These are phyloP conservation scores for Tetracladium setigerum DNA, from an alignment of 495 filamentous ascomycete species.

Conservation along the genomic window DNA sequence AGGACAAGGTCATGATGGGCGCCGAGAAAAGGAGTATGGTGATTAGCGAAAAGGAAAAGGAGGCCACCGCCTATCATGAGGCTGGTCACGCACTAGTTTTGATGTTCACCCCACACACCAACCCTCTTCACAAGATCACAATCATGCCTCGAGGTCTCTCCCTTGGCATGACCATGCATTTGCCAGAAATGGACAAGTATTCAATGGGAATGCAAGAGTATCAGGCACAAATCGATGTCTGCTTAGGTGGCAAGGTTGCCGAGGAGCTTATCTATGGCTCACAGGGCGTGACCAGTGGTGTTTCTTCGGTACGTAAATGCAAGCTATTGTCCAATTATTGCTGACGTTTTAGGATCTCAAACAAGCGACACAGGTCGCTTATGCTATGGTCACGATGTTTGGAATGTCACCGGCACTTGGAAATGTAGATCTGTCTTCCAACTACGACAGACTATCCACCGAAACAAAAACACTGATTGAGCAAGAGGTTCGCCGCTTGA, in stretches of 20 bases:
- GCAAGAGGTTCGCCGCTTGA: conserved; percentile 70
- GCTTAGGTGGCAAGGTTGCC: conserved; percentile 88
- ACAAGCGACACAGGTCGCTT: conserved; percentile 69
- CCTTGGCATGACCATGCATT: conserved; percentile 74
- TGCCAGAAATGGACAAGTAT: conserved; percentile 87
- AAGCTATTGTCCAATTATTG: conserved; percentile 1
- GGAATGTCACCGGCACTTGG: conserved; percentile 88
- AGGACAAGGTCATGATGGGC: conserved; percentile 97
- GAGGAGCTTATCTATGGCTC: conserved; percentile 87
- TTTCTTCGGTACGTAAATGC: conserved; percentile 52
- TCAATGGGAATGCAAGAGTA: conserved; percentile 67
- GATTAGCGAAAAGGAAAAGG: conserved; percentile 74
- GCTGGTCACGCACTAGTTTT: conserved; percentile 89
- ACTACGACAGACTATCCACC: conserved; percentile 73
- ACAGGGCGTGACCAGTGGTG: conserved; percentile 81
- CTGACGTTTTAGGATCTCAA: conserved; percentile 60
- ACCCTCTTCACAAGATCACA: conserved; percentile 89
- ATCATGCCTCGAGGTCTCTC: conserved; percentile 85
- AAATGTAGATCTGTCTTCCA: conserved; percentile 74
- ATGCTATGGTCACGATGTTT: conserved; percentile 73
- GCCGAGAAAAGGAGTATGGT: conserved; percentile 82
- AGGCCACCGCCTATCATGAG: conserved; percentile 96
- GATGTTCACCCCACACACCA: conserved; percentile 64
- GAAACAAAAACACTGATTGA: conserved; percentile 83
- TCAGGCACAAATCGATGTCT: conserved; percentile 67